A percentile compares a stretch with the other conserved stretches of the same genome.
Evolutionary conservation across 1,284 basidiomycete species (phyloP).

Genomic region (Ustilago loliicola): DNA sequence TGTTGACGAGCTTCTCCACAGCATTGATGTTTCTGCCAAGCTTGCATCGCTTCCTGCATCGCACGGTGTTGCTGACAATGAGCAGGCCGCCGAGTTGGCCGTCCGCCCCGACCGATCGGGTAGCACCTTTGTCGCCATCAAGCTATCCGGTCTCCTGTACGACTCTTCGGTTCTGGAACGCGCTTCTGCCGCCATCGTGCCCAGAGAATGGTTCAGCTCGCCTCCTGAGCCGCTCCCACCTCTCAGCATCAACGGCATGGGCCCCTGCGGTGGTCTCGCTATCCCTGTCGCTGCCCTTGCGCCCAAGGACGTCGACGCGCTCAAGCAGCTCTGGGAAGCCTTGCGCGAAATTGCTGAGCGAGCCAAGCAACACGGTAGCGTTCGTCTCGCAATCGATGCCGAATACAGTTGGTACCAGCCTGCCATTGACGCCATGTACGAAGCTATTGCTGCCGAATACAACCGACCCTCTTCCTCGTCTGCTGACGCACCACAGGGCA

Average conservation of each 20-base stretch:
- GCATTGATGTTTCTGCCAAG: constrained; percentile 53
- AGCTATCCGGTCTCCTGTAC: constrained; percentile 61
- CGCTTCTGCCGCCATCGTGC: constrained; percentile 58
- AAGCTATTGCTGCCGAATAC: constrained; percentile 61
- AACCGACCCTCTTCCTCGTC: constrained; percentile 36
- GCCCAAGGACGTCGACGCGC: constrained; percentile 51
- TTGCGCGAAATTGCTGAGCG: constrained; percentile 49
- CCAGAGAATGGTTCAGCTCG: constrained; percentile 59
- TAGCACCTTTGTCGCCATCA: constrained; percentile 64
- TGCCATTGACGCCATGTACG: constrained; percentile 66
- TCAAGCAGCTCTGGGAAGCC: constrained; percentile 59
- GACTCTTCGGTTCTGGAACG: constrained; percentile 60
- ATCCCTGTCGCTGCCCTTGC: constrained; percentile 57
- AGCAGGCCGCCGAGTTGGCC: constrained; percentile 35
- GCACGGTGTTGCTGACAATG: constrained; percentile 34
- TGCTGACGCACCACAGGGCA: constrained; percentile 20
- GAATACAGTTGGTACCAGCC: constrained; percentile 66
- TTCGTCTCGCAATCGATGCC: constrained; percentile 62
- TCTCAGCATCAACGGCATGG: constrained; percentile 46
- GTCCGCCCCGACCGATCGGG: constrained; percentile 48
- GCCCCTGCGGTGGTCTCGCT: constrained; percentile 56
- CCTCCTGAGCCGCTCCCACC: constrained; percentile 58
- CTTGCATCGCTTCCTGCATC: constrained; percentile 41
- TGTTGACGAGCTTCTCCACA: constrained; percentile 55
- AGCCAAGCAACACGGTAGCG: constrained; percentile 55